Evolutionary conservation across 257 asterid species (phyloP), one percentile per base, ranked within the genome.

Genomic region (Striga asiatica): DNA sequence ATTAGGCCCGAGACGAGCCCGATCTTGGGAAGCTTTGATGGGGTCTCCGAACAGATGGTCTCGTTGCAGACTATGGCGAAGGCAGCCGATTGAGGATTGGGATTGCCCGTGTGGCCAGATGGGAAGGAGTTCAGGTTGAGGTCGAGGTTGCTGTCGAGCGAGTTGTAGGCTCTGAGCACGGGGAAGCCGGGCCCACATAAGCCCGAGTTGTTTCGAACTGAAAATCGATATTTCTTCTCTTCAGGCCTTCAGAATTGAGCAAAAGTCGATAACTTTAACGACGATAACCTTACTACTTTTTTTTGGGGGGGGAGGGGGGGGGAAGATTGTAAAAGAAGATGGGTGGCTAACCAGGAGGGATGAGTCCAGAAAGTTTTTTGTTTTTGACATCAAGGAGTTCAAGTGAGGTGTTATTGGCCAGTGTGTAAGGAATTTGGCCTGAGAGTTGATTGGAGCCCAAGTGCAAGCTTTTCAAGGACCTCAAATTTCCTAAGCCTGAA

Each of bases 181-280:
- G 93, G 5, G 54, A 88, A 69, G 16, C 89, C 97, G 55, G 64
- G 29, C 21, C 97, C 99, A 70, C 97, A 92, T 54, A 92, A 60
- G 54, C 85, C 95, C 25, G 88, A 80, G 59, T 88, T 92, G 60
- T 80, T 78, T 56, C 79, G 27, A 35, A 73, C 52, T 46, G 75
- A 57, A 92, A 82, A 13, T 77, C 79, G 35, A 66, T 83, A 19
- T 70, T 75, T 63, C 88, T 35, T 51, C 73, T 81, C 71, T 38
- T 62, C 53, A 92, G 69, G 55, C 68, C 98, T 92, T 73, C 25
- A 50, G 21, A 50, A 20, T 46, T 14, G 46, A 55, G 43, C 50
- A 50, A 28, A 52, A n/a, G n/a, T n/a, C n/a, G n/a, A n/a, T n/a
- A n/a, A n/a, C n/a, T n/a, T n/a, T n/a, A n/a, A n/a, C 18, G n/a